Base-by-base conservation (phyloP, 2,329 filamentous ascomycete genomes). In the Claviceps pusilla region DNA sequence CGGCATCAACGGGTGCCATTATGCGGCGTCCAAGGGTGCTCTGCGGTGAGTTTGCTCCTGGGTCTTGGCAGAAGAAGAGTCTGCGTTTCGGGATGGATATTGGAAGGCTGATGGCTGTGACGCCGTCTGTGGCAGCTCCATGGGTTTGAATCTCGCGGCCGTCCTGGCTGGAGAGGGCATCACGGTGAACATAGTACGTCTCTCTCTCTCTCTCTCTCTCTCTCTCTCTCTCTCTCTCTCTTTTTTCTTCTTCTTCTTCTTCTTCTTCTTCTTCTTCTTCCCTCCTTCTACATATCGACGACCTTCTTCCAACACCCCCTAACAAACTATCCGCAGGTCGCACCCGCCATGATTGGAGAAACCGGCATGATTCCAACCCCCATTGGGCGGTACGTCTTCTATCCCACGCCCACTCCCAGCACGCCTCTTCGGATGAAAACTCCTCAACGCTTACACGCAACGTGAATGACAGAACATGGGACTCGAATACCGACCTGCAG, bases 301-400 rank as follows among this genome's bases (percentile, higher is more conserved):
- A 9, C 19, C 19, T 19, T 19, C 19, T 19, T 19, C 19, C 19
- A 19, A 19, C 19, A 19, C 19, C 19, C 19, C 19, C 19, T 19
- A 19, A 19, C 19, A 19, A 19, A 19, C 19, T 19, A 19, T 19
- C 19, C 19, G 12, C 33, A 57, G 55, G 55, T 57, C 7, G 49
- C 53, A 2, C 55, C 55, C 24, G 55, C 55, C 14, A 57, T 57
- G 55, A 55, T 57, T 33, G 53, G 55, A 11, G 54, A 54, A 16
- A 57, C 55, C n/a, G 55, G 55, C 50, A 57, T 57, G 55, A 57
- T 57, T 39, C 50, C 55, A 37, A 14, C 31, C n/a, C 55, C 55
- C 19, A 48, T 51, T 12, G 47, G 46, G 53, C 47, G 48, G 55
- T 57, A 19, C 24, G 55, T 41, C 39, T 2, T 3, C 37, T 39